These are phyloP conservation scores for Geranomyces variabilis DNA, from an alignment of 192 early-diverging fungal genomes.

Conservation along the genomic window DNA sequence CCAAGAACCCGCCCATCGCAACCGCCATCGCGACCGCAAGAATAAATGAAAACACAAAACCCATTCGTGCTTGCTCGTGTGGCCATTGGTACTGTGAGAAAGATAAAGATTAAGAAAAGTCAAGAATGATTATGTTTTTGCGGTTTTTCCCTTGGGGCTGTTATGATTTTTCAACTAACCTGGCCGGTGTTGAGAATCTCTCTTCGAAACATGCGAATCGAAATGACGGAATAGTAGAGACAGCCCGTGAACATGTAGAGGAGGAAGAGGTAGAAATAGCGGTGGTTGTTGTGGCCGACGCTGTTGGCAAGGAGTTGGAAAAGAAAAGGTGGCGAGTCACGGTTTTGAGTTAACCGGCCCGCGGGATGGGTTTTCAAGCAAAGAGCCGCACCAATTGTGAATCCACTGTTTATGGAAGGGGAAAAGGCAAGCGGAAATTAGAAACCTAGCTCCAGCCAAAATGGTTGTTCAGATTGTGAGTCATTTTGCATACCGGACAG, in stretches of 20 bases:
- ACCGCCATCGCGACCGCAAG: conserved; percentile 36
- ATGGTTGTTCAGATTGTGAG: too few species aligned
- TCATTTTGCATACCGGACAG: conserved; percentile 37
- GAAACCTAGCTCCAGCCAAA: too few species aligned
- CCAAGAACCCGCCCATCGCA: conserved; percentile 40
- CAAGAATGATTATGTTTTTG: too few species aligned
- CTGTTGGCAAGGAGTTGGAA: conserved; percentile 10
- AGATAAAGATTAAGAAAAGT: not conserved
- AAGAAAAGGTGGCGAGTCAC: not conserved
- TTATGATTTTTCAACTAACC: not conserved
- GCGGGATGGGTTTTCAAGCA: not conserved
- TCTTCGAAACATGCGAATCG: conserved; percentile 24
- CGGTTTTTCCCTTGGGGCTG: not conserved
- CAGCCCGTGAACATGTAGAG: conserved; percentile 42
- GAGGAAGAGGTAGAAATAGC: conserved; percentile 59
- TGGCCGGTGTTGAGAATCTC: conserved; percentile 16
- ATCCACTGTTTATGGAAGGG: conserved; percentile 35
- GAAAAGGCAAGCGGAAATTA: too few species aligned
- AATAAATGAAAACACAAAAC: conserved; percentile 41
- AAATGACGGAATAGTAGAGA: conserved; percentile 28
- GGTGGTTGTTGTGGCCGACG: conserved; percentile 56
- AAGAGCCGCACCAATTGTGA: conserved; percentile 41
- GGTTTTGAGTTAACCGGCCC: not conserved
- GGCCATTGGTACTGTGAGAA: conserved; percentile 16
- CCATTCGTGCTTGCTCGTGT: conserved; percentile 4